Evolutionary conservation across 768 basidiomycete genomes (phyloP).

Genomic region (Rhizopogon vesiculosus): DNA sequence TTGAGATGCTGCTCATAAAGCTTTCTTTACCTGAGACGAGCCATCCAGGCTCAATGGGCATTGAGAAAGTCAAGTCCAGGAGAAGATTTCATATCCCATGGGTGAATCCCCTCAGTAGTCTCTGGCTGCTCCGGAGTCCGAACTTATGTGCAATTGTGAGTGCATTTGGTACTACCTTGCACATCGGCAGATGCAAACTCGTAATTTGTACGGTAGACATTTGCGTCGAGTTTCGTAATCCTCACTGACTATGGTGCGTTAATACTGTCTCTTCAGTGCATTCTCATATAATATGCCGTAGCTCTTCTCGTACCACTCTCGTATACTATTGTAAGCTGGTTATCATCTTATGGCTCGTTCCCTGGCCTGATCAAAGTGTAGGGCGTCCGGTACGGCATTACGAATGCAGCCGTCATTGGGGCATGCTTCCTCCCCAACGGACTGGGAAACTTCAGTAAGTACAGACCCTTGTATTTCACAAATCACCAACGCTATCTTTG

Average conservation of each 20-base stretch:
- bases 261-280: neutral
- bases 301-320: too few relatives aligned
- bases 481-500: neutral
- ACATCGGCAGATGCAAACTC: neutral
- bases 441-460: slow-evolving; percentile 31
- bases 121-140: slow-evolving; percentile 48
- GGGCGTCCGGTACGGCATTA: slow-evolving; percentile 31
- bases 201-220: slow-evolving; percentile 37
- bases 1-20: slow-evolving; percentile 32
- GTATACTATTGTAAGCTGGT: slow-evolving; percentile 19
- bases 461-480: neutral
- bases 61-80: slow-evolving; percentile 44
- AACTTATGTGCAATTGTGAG: slow-evolving; percentile 47
- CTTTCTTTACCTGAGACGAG: slow-evolving; percentile 55
- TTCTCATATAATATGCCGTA: too few relatives aligned
- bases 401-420: slow-evolving; percentile 30
- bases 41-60: slow-evolving; percentile 50
- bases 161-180: slow-evolving; percentile 2
- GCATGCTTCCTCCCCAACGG: slow-evolving; percentile 32
- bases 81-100: slow-evolving; percentile 27
- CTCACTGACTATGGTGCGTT: slow-evolving; percentile 26
- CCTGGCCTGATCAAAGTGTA: slow-evolving; percentile 3
- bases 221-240: slow-evolving; percentile 20
- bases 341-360: neutral
- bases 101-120: slow-evolving; percentile 49